A percentile compares a stretch with the other conserved stretches of the same genome.
Conservation (phyloP, 148 eudicot species). For the Salicornia ramosissima region DNA sequence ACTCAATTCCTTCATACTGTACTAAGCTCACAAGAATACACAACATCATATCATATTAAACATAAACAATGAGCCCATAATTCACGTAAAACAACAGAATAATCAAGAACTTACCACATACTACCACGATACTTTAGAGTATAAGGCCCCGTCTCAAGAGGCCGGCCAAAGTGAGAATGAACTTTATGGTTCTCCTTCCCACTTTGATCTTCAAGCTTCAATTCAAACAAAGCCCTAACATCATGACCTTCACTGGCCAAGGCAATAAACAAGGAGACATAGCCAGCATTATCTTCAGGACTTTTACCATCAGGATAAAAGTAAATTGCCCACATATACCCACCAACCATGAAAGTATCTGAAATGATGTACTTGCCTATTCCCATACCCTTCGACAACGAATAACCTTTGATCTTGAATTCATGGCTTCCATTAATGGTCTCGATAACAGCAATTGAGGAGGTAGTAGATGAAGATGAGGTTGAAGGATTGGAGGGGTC, state of each 20-base stretch:
- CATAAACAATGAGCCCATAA: background rate
- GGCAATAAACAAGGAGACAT: conserved; percentile 50
- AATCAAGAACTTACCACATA: conserved; percentile 42
- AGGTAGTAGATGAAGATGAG: conserved; percentile 12
- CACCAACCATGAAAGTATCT: conserved; percentile 48
- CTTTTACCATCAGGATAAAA: conserved; percentile 58
- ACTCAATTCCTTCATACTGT: background rate
- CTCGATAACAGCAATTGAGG: conserved; percentile 39
- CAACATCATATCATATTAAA: background rate
- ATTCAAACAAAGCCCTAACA: conserved; percentile 54
- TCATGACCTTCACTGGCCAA: conserved; percentile 49
- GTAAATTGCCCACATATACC: conserved; percentile 49
- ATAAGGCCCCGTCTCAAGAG: conserved; percentile 49
- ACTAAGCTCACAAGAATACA: background rate
- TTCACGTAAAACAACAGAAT: background rate
- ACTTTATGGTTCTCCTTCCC: conserved; percentile 44
- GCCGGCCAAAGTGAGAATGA: conserved; percentile 47
- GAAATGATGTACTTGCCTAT: conserved; percentile 48
- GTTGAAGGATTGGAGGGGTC: conserved; percentile 25
- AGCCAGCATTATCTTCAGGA: conserved; percentile 39
- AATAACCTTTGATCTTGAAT: conserved; percentile 40
- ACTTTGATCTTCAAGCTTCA: conserved; percentile 53
- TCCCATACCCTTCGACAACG: conserved; percentile 44
- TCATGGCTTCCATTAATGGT: conserved; percentile 44
- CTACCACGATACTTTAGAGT: conserved; percentile 49